Base-by-base conservation (phyloP, 2,329 filamentous ascomycete genomes). In the Microsporum ferrugineum region DNA sequence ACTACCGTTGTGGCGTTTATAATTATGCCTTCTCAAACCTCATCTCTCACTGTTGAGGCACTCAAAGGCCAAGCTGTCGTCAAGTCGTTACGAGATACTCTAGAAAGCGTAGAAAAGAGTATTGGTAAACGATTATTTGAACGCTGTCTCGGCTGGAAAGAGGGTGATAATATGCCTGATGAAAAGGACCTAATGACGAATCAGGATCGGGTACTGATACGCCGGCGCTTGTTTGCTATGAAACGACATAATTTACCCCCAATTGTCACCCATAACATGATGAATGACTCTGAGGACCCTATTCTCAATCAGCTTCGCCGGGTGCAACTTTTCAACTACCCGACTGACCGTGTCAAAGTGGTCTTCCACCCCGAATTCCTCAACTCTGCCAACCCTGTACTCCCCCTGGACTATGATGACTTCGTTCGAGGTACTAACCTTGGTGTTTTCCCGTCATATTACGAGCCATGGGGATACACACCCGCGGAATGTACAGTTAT, bases 401-500 rank as follows among this genome's bases (percentile, higher is more conserved):
- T 99, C 38, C 91, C 94, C 17, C 82, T 99, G 71, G 94, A 97
- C 77, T 97, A 99, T 70, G 94, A 99, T 70, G 94, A 99, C 74
- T 99, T 99, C 71, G 94, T 99, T 51, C 89, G 94, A 60, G 94
- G 94, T 66, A 97, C 92, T 45, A 92, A 99, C 75, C 78, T 99
- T 71, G 94, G 94, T 69, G 85, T 99, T 61, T 99, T 99, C 77
- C 82, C 92, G 29, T 97, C 94, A 2, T 97, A 97, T 82, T 99
- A 99, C 74, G 94, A 99, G 78, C 94, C 94, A 6, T 99, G 94
- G 94, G 94, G 94, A 53, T 99, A 99, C 76, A 99, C 94, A 1
- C 94, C 92, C 0, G 92, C 94, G 59, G 94, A 97, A 75, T 99
- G 94, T 76, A 97, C 94, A 0, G 94, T 97, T 65, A 97, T 97